phyloP scores from a whole-genome alignment of 805 yeast genomes.

The Barnettozyma botsteinii region DNA sequence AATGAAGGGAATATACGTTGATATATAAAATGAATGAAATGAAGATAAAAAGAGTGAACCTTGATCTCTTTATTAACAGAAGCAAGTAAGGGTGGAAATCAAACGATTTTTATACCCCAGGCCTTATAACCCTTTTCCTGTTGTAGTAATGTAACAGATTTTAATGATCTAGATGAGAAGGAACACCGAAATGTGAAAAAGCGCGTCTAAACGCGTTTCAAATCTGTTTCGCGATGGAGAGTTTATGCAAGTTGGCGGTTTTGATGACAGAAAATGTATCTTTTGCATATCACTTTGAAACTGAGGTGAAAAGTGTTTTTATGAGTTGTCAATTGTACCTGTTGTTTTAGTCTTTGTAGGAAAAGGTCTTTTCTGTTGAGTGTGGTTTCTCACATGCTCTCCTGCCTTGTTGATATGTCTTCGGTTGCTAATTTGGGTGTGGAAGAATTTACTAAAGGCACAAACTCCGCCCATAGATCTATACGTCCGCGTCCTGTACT shows the following conservation, averaged over 20 bases:
- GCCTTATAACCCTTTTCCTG: neutral
- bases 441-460: too few species aligned
- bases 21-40: neutral
- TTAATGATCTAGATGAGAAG: neutral
- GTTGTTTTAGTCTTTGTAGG: too few species aligned
- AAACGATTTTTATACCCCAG: neutral
- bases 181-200: neutral
- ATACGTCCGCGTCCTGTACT: too few species aligned
- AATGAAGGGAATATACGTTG: neutral
- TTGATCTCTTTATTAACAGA: too few species aligned
- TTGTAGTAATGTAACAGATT: neutral
- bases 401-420: too few species aligned
- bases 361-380: too few species aligned
- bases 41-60: neutral
- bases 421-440: too few species aligned
- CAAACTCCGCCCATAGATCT: too few species aligned
- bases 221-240: neutral
- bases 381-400: too few species aligned
- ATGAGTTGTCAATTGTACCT: too few species aligned
- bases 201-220: constrained; percentile 4
- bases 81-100: too few species aligned
- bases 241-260: constrained; percentile 5
- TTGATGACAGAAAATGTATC: neutral
- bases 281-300: constrained; percentile 1
- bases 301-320: too few species aligned